Evolutionary conservation across 2,329 filamentous ascomycete species (phyloP).

Genomic region (Nemania sp.): DNA sequence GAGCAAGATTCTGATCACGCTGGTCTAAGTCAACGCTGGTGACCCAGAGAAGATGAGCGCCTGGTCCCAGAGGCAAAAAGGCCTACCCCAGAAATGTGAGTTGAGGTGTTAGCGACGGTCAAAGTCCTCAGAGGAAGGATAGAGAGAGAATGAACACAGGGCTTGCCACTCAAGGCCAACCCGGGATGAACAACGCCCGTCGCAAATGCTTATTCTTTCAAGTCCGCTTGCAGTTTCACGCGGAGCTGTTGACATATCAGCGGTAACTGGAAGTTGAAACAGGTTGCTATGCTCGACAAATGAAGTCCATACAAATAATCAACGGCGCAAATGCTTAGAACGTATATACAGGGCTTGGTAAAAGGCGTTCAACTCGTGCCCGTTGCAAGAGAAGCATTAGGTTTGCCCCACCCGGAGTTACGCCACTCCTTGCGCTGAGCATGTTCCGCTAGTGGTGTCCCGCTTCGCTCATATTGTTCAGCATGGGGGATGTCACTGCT

Average conservation of each 20-base stretch:
- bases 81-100: constrained; percentile 29
- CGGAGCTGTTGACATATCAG: constrained; percentile 33
- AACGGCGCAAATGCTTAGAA: constrained; percentile 28
- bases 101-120: constrained; percentile 7
- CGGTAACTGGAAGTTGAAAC: constrained; percentile 23
- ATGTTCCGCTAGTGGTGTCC: constrained; percentile 45
- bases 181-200: constrained; percentile 38
- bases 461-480: constrained; percentile 51
- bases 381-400: constrained; percentile 53
- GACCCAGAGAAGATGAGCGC: constrained; percentile 23
- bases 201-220: constrained; percentile 38
- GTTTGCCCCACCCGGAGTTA: constrained; percentile 58
- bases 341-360: constrained; percentile 32
- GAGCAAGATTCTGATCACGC: constrained; percentile 32
- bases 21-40: constrained; percentile 38
- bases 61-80: constrained; percentile 29
- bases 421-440: constrained; percentile 59
- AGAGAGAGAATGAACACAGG: constrained; percentile 24
- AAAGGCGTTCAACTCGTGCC: constrained; percentile 45
- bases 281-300: constrained; percentile 24
- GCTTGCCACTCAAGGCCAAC: constrained; percentile 21
- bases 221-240: constrained; percentile 36
- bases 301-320: constrained; percentile 28
- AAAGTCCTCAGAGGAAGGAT: constrained; percentile 23
- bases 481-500: constrained; percentile 50